These are phyloP conservation scores for Fusarium sp. DNA, from an alignment of 2,329 filamentous ascomycete species.

Conservation along the genomic window DNA sequence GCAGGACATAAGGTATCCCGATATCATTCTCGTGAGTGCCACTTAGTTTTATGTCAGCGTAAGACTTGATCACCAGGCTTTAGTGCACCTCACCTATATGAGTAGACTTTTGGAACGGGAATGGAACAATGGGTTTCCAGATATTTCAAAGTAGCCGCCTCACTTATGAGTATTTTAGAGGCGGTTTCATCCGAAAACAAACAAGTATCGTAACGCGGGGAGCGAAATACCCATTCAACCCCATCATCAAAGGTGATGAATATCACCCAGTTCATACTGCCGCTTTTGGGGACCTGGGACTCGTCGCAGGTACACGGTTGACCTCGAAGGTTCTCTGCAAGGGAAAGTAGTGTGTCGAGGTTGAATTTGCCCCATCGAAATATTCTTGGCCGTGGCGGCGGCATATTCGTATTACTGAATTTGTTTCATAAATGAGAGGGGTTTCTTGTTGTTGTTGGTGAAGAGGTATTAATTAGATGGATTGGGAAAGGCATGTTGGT, in stretches of 20 bases:
- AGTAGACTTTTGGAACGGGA: constrained; percentile 41
- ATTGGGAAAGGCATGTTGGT: too few species aligned
- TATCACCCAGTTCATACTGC: constrained; percentile 39
- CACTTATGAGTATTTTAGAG: constrained; percentile 36
- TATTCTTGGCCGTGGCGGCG: accelerated
- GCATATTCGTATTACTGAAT: accelerated
- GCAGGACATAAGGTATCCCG: constrained; percentile 44
- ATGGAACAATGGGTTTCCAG: constrained; percentile 22
- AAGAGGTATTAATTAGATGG: too few species aligned
- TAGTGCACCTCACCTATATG: neutral
- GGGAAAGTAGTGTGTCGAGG: constrained; percentile 30
- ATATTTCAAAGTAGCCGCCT: constrained; percentile 39
- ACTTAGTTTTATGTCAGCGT: neutral
- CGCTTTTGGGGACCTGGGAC: constrained; percentile 22
- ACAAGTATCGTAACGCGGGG: constrained; percentile 12
- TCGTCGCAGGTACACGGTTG: constrained; percentile 32
- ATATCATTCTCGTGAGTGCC: constrained; percentile 32
- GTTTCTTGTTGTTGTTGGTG: too few species aligned
- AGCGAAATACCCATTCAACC: constrained; percentile 39
- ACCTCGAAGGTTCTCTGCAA: constrained; percentile 29
- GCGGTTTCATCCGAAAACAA: constrained; percentile 26
- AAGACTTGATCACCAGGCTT: accelerated
- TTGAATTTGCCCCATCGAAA: constrained; percentile 25
- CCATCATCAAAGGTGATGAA: constrained; percentile 42
- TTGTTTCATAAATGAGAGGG: accelerated